Percentiles rank a stretch among this genome's conserved stretches.
Evolutionary conservation across 768 basidiomycete species (phyloP).

Genomic region (Xerocomus brunneocitrinus): DNA sequence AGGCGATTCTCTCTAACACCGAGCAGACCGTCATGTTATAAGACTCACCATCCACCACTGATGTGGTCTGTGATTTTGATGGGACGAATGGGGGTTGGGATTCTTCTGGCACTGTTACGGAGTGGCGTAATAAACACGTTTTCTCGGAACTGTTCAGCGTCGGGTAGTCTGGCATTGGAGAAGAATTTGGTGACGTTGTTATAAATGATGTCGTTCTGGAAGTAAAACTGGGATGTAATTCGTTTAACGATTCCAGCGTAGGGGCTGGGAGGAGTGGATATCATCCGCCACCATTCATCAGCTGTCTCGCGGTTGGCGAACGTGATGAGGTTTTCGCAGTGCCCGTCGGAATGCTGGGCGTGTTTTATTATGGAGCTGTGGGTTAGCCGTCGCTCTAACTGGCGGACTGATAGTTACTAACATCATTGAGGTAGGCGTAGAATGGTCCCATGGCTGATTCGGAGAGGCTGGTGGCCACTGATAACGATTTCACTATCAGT

Average conservation of each 20-base stretch:
- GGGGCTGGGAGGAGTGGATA: constrained; percentile 14
- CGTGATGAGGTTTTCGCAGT: constrained; percentile 12
- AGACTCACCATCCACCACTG: constrained; percentile 1
- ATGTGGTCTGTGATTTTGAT: constrained; percentile 1
- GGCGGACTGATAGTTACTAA: neutral
- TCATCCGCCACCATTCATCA: constrained; percentile 26
- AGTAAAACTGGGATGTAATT: constrained; percentile 1
- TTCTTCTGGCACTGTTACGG: neutral
- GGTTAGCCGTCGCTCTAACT: neutral
- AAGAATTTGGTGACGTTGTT: neutral
- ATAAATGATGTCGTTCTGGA: neutral
- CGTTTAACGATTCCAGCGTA: neutral
- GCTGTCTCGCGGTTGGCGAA: constrained; percentile 10
- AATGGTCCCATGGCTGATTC: neutral
- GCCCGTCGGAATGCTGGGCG: neutral
- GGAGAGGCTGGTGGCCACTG: neutral
- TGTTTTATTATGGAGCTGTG: neutral
- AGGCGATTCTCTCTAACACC: neutral
- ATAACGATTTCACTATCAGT: neutral
- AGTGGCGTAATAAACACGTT: constrained; percentile 1
- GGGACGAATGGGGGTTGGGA: neutral
- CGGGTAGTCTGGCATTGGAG: neutral
- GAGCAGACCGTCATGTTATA: neutral
- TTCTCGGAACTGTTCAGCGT: neutral
- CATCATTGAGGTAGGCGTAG: constrained; percentile 1